Conservation (phyloP, 345 rosid genomes). For the Lagerstroemia speciosa region DNA sequence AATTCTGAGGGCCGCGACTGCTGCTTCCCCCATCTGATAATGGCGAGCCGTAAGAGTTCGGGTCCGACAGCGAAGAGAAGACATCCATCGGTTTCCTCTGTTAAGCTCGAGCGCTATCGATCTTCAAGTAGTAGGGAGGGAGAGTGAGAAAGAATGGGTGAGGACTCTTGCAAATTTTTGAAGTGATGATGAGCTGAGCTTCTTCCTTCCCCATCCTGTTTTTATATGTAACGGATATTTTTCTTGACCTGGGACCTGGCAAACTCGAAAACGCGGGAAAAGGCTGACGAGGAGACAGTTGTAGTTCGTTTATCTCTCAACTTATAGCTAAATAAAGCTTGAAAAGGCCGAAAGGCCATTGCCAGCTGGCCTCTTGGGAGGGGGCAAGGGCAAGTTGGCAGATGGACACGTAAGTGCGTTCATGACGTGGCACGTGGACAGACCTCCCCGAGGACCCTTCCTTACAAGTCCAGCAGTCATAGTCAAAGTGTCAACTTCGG, state of each 20-base stretch:
- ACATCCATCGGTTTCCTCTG: conserved; percentile 16
- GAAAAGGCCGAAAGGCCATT: background rate
- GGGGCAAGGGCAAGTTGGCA: too few species aligned
- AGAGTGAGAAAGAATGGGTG: background rate
- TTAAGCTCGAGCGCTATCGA: too few species aligned
- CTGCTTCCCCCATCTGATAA: conserved; percentile 19
- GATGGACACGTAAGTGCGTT: too few species aligned
- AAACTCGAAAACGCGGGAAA: conserved; percentile 3
- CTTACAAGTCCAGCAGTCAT: background rate
- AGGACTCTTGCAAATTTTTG: background rate
- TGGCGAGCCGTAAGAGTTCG: conserved; percentile 15
- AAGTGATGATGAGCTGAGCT: too few species aligned
- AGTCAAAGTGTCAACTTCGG: background rate
- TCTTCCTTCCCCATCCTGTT: background rate
- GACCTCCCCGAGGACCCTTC: too few species aligned
- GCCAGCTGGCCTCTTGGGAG: too few species aligned
- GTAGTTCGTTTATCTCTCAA: background rate
- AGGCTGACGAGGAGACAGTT: background rate
- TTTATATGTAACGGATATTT: background rate
- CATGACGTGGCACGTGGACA: too few species aligned
- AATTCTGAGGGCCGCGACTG: background rate
- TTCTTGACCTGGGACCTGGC: background rate
- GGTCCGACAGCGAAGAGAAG: conserved; percentile 16
- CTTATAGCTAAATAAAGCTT: too few species aligned
- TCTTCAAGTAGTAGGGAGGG: background rate